Evolutionary conservation across 2,329 filamentous ascomycete species (phyloP), one percentile per base, ranked within the genome.

Genomic region (Paraconiothyrium sp.): DNA sequence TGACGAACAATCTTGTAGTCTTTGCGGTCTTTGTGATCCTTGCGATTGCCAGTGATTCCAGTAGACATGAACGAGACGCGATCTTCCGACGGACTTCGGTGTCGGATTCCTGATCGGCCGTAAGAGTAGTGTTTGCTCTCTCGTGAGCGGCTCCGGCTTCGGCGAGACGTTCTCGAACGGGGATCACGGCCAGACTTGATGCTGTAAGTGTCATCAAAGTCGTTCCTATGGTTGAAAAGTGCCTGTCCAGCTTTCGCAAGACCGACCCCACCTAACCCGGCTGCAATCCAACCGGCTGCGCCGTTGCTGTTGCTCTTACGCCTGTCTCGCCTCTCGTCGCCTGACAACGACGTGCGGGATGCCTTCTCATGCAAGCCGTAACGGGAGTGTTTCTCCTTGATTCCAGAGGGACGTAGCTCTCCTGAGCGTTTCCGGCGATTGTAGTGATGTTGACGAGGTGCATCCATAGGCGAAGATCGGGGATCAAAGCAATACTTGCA

Each of bases 401-500:
- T 81, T 22, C 87, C 82, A 24, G 77, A 72, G 4, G 76, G 74
- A 14, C 76, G 75, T 66, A 75, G 68, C 63, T 86, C 84, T 58
- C 78, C 76, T 2, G 83, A 85, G 49, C 80, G 75, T 35, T 77
- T 77, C 64, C 84, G 75, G 60, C 82, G 76, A 24, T 55, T 55
- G 70, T 87, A 87, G 67, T 88, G 79, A 69, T 90, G 88, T 65
- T 85, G 86, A 56, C 88, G 82, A 6, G 88, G 88, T 0, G 87
- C 88, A 71, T 89, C 83, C 61, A 78, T 73, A 3, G 85, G 82
- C 3, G 81, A 84, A 16, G 84, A 85, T 9, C 84, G 81, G 7
- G 88, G 87, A 62, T 89, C 87, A 69, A 90, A 90, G 72, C 88
- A 90, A 67, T 88, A 80, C 64, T 84, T 87, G 78, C 88, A 90